Percentiles rank a stretch among this genome's conserved stretches.
These are phyloP conservation scores for Phytophthora cryptogea DNA, from an alignment of 352 stramenopile genomes.

Conservation along the genomic window DNA sequence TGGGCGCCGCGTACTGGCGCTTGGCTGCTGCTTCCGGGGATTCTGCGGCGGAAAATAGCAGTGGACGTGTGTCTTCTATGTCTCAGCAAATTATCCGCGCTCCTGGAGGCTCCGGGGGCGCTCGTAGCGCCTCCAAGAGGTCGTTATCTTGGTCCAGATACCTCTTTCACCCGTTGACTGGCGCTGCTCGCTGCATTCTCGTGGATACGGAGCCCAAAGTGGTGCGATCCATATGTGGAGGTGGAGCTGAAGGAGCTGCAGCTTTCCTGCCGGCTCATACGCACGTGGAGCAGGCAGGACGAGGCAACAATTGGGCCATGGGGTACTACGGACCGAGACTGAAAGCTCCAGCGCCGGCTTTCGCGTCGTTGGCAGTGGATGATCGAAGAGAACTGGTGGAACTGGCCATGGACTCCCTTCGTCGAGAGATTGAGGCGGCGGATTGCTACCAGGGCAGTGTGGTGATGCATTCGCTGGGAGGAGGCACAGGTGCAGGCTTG, in stretches of 20 bases:
- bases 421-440: constrained; percentile 65
- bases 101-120: background rate
- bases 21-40: constrained; percentile 26
- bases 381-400: constrained; percentile 61
- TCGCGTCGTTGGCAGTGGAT: constrained; percentile 39
- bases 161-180: constrained; percentile 54
- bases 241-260: background rate
- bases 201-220: constrained; percentile 86
- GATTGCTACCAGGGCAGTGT: constrained; percentile 77
- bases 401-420: constrained; percentile 75
- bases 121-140: constrained; percentile 9
- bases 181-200: constrained; percentile 65
- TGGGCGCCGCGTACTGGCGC: constrained; percentile 77
- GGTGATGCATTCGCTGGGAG: constrained; percentile 81
- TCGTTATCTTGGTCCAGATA: constrained; percentile 33
- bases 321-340: constrained; percentile 56
- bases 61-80: background rate
- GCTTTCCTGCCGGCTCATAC: constrained; percentile 48
- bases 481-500: constrained; percentile 80
- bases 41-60: background rate
- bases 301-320: constrained; percentile 92
- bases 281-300: constrained; percentile 70
- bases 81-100: constrained; percentile 7
- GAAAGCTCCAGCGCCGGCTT: constrained; percentile 19
- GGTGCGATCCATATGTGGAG: constrained; percentile 40